phyloP scores from a whole-genome alignment of 2,329 filamentous ascomycete species.

The Paecilomyces formosus region DNA sequence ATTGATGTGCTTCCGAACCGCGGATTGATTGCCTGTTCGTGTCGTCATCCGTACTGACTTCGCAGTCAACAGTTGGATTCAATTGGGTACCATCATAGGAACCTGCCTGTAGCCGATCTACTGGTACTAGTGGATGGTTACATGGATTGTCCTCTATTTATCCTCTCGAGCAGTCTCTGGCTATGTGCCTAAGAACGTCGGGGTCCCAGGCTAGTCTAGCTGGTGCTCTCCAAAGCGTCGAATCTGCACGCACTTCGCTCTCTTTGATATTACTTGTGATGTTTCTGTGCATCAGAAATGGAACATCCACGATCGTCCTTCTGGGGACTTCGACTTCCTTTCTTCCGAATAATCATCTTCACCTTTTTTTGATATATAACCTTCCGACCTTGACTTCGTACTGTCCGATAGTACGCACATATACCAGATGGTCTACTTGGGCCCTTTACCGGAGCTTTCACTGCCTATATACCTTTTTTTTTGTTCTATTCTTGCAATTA shows the following conservation, averaged over 20 bases:
- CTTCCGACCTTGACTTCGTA: not conserved
- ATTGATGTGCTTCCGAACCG: not conserved
- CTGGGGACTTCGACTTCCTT: not conserved
- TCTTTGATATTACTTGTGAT: not conserved
- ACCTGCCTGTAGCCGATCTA: too few species aligned
- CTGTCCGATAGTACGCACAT: not conserved
- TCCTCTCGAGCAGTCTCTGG: not conserved
- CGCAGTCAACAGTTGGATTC: not conserved
- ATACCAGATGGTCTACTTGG: not conserved
- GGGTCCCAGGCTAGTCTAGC: not conserved
- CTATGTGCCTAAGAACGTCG: not conserved
- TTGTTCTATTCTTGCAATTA: not conserved
- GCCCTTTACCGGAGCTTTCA: not conserved
- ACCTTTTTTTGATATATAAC: not conserved
- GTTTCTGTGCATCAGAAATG: not conserved
- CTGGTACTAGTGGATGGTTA: not conserved
- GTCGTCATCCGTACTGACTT: not conserved
- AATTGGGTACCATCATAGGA: not conserved
- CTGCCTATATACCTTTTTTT: not conserved
- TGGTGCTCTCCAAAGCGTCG: not conserved
- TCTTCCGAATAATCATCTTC: not conserved
- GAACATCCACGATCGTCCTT: not conserved
- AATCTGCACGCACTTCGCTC: not conserved
- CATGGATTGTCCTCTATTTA: not conserved
- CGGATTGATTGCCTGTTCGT: not conserved